Evolutionary conservation across 192 early-diverging fungal genomes (phyloP).

Genomic region (Gigaspora rosea): DNA sequence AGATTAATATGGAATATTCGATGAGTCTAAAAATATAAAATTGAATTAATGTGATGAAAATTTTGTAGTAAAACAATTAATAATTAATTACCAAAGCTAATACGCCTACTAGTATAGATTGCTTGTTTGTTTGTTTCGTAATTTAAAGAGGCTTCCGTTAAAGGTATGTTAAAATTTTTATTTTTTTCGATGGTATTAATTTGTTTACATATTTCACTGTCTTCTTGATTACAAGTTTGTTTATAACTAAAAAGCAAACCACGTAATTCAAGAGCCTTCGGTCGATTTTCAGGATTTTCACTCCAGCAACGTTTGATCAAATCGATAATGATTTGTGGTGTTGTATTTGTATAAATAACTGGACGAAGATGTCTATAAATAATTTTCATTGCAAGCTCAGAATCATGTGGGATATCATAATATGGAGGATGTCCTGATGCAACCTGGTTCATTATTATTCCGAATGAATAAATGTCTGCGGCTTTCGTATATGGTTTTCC

Average conservation of each 20-base stretch:
- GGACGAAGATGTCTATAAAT: neutral
- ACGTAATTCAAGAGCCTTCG: neutral
- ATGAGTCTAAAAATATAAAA: no score
- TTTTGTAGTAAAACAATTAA: no score
- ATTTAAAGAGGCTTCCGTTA: no score
- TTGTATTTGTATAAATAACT: neutral
- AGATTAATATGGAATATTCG: no score
- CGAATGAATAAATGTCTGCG: slow-evolving; percentile 27
- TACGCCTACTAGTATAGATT: no score
- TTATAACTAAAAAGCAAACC: neutral
- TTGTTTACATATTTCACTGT: no score
- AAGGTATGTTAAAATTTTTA: no score
- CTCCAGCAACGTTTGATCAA: slow-evolving; percentile 12
- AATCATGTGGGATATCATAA: slow-evolving; percentile 5
- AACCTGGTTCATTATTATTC: slow-evolving; percentile 11
- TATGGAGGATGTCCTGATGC: neutral
- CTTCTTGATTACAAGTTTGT: no score
- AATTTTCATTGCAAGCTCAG: neutral
- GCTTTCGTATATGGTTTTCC: slow-evolving; percentile 2
- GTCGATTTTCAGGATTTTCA: neutral
- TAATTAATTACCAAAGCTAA: no score
- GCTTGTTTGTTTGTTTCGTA: no score
- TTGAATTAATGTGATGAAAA: no score
- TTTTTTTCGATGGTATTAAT: no score
- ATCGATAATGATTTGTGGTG: neutral